A percentile compares a stretch with the other conserved stretches of the same genome.
Conservation (phyloP, 345 rosid species). For the Syzygium oleosum region DNA sequence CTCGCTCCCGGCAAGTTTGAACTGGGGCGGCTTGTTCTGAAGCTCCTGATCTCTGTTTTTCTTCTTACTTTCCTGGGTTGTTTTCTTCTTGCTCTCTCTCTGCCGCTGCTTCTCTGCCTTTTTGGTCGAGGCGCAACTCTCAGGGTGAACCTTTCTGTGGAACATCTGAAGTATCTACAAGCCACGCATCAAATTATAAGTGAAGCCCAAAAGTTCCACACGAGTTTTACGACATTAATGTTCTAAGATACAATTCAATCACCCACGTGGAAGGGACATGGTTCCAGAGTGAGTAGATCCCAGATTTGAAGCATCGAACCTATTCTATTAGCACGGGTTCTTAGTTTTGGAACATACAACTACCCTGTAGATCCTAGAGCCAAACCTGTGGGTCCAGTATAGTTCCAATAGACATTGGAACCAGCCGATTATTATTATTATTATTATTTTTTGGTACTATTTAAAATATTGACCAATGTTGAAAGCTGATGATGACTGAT, state of each 20-base stretch:
- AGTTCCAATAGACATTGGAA: background rate
- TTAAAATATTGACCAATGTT: too few relatives aligned
- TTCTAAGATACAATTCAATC: background rate
- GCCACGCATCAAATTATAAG: background rate
- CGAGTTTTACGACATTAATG: background rate
- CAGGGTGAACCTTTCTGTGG: constrained; percentile 81
- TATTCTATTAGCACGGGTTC: background rate
- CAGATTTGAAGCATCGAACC: background rate
- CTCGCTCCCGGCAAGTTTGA: constrained; percentile 25
- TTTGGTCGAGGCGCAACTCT: constrained; percentile 30
- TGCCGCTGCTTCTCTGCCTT: constrained; percentile 29
- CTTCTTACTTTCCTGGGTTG: background rate
- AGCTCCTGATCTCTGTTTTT: constrained; percentile 17
- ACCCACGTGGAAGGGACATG: background rate
- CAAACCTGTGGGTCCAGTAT: background rate
- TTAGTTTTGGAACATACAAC: background rate
- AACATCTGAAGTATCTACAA: constrained; percentile 65
- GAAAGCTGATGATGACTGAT: background rate
- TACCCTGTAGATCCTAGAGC: background rate
- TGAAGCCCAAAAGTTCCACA: background rate
- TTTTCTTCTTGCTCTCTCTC: constrained; percentile 26
- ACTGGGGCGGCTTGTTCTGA: constrained; percentile 34
- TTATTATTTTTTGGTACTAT: too few relatives aligned
- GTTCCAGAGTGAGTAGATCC: background rate
- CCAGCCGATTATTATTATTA: background rate